A percentile compares a stretch with the other conserved stretches of the same genome.
Conservation (phyloP, 2,329 filamentous ascomycete genomes). For the Gnomoniopsis smithogilvyi region DNA sequence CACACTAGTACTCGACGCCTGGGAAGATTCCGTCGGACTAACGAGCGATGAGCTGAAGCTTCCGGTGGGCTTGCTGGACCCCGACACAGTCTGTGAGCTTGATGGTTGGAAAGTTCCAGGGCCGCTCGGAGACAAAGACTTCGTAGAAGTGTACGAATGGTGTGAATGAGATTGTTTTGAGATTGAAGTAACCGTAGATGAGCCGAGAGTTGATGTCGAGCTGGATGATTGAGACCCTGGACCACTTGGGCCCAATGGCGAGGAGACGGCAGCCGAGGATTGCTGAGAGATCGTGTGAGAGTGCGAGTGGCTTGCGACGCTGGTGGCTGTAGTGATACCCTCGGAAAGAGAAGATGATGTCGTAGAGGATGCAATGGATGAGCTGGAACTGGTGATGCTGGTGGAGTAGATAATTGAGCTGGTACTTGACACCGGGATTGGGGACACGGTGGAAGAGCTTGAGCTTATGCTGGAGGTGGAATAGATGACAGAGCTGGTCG, state of each 20-base stretch:
- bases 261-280: not conserved
- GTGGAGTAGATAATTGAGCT: not conserved
- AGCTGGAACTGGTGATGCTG: not conserved
- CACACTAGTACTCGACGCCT: too few relatives aligned
- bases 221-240: not conserved
- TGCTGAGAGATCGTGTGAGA: not conserved
- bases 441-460: too few relatives aligned
- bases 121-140: not conserved
- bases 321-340: not conserved
- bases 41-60: not conserved
- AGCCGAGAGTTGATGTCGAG: not conserved
- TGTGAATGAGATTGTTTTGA: not conserved
- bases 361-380: too few relatives aligned
- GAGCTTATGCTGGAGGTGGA: not conserved
- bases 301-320: not conserved
- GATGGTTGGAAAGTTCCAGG: not conserved
- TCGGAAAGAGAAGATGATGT: too few relatives aligned
- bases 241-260: not conserved
- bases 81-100: not conserved
- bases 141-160: not conserved
- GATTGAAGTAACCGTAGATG: not conserved
- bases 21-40: too few relatives aligned
- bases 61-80: not conserved
- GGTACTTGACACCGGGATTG: too few relatives aligned
- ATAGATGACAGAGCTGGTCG: constrained; percentile 3